phyloP scores from a whole-genome alignment of 371 early-diverging fungal species.

The Syncephalastrum monosporum region DNA sequence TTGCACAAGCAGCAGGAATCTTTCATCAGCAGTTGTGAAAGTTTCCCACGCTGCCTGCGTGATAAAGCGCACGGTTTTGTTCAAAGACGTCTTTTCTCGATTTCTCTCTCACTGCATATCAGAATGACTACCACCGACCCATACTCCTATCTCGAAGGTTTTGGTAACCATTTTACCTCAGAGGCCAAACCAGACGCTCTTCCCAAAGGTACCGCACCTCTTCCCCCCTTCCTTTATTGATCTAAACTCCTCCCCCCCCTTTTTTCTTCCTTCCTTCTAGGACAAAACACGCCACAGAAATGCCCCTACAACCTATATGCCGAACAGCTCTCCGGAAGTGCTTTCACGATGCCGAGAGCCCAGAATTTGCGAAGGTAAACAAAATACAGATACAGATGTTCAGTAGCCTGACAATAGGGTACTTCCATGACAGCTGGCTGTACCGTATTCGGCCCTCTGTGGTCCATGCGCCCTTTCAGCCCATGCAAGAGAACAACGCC shows the following conservation, averaged over 20 bases:
- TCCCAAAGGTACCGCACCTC: slow-evolving; percentile 67
- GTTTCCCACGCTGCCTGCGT: slow-evolving; percentile 5
- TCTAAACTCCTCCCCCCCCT: not conserved
- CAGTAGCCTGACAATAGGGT: not conserved
- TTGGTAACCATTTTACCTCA: slow-evolving; percentile 81
- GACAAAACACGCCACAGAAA: slow-evolving; percentile 91
- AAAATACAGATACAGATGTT: not conserved
- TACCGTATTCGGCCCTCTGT: slow-evolving; percentile 96
- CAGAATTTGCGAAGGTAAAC: slow-evolving; percentile 81
- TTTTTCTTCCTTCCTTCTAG: slow-evolving; percentile 24
- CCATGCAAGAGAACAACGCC: slow-evolving; percentile 26
- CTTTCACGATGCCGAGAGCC: slow-evolving; percentile 88
- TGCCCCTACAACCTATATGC: slow-evolving; percentile 92
- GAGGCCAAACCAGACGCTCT: slow-evolving; percentile 88
- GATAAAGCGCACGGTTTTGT: not conserved
- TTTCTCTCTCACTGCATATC: slow-evolving; percentile 8
- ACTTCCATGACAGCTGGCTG: slow-evolving; percentile 71
- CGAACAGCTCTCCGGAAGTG: slow-evolving; percentile 94
- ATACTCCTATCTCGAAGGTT: slow-evolving; percentile 68
- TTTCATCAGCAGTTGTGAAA: too few relatives aligned
- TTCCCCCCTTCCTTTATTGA: not conserved
- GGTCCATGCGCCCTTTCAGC: slow-evolving; percentile 75
- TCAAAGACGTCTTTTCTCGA: slow-evolving; percentile 1
- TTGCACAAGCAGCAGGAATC: too few relatives aligned
- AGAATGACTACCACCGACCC: slow-evolving; percentile 29